Evolutionary conservation across 2,329 filamentous ascomycete species (phyloP), one percentile per base, ranked within the genome.

Genomic region (Stromatinia cepivora): DNA sequence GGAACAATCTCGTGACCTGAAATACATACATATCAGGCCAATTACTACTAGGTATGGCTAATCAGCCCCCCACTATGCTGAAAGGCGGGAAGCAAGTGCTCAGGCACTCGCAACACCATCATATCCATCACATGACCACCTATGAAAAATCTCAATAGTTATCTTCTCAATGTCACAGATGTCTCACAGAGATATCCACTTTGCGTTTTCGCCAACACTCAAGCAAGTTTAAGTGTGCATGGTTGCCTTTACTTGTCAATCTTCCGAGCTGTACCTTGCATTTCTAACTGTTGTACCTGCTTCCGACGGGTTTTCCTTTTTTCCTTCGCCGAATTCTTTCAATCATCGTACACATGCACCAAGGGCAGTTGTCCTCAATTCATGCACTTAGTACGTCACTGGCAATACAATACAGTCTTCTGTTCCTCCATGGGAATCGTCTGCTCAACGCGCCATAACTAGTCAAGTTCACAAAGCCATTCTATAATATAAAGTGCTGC

Each of bases 61-160:
- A 11, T 39, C 31, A 34, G 31, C 22, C 31, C 46, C 22, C 22
- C 31, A 31, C 22, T 52, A 22, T 52, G 34, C 59, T 8, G 31
- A 57, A 42, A 42, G 17, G 34, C 31, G 31, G 56, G 31, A 50
- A 63, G 59, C 46, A 63, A 36, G 20, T 50, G 59, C 59, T 64
- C 25, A 15, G 15, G 34, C 46, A 9, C n/a, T 22, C 46, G 17
- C 56, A 8, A n/a, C 36, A 39, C 45, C 8, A 28, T 39, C 48
- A 15, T 22, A 31, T 15, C 10, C 31, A 42, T 63, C 61, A 63
- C 61, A 63, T 50, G 59, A 63, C 36, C 15, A 34, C 9, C 28
- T 36, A n/a, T 36, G 4, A 52, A 36, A 39, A 39, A 9, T 6
- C 34, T 57, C 28, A n/a, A 39, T 39, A 17, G 39, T 42, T 22